Percentiles rank a stretch among this genome's conserved stretches.
phyloP scores from a whole-genome alignment of 2,329 filamentous ascomycete species.

The Trichoderma aggressivum region DNA sequence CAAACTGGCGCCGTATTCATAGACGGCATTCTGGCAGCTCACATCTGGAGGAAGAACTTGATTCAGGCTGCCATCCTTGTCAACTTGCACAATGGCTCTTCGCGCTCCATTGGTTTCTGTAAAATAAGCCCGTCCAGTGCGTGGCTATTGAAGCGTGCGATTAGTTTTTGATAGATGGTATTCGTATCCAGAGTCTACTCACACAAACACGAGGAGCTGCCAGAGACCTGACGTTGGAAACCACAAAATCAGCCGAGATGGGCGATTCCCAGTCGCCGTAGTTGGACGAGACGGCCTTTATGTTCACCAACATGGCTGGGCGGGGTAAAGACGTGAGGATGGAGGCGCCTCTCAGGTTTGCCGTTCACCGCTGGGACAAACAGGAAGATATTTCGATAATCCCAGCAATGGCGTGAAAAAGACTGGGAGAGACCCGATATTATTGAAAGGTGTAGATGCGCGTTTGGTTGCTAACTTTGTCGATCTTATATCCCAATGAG shows the following conservation, averaged over 20 bases:
- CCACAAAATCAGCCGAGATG: conserved; percentile 37
- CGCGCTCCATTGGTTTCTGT: conserved; percentile 40
- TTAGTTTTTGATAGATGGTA: neutral
- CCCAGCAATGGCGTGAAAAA: neutral
- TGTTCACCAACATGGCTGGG: conserved; percentile 24
- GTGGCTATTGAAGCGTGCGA: conserved; percentile 21
- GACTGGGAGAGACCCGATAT: neutral
- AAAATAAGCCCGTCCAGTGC: conserved; percentile 36
- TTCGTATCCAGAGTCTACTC: neutral
- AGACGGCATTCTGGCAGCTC: conserved; percentile 44
- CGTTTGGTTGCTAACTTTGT: neutral
- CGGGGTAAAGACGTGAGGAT: neutral
- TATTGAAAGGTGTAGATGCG: neutral
- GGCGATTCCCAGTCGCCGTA: conserved; percentile 41
- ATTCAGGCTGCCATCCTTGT: conserved; percentile 27
- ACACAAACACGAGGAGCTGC: conserved; percentile 38
- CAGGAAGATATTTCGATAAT: neutral
- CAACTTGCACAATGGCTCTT: conserved; percentile 43
- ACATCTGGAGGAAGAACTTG: conserved; percentile 44
- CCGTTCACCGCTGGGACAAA: neutral
- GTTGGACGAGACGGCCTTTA: conserved; percentile 26
- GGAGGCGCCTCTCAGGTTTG: neutral
- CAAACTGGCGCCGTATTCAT: conserved; percentile 52
- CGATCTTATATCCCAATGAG: neutral
- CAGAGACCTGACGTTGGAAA: conserved; percentile 33